Percentiles rank a stretch among this genome's conserved stretches.
Evolutionary conservation across 257 asterid genomes (phyloP).

Genomic region (Solanum neorickii): DNA sequence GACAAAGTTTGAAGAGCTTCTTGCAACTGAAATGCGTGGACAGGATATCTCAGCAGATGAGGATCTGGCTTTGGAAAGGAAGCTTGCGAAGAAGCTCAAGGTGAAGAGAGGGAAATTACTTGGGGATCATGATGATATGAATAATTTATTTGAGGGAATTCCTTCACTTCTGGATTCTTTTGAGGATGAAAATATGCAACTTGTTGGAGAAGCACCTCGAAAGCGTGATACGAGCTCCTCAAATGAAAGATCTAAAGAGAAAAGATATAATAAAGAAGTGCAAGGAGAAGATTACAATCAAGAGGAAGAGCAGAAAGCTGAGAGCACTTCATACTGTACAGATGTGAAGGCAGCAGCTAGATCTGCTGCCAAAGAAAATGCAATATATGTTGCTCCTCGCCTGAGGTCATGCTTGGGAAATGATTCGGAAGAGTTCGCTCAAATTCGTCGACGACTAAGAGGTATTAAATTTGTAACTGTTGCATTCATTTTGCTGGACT

Average conservation of each 20-base stretch:
- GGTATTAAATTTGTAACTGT: constrained; percentile 24
- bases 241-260: neutral
- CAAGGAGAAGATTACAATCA: neutral
- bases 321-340: constrained; percentile 12
- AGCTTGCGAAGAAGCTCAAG: constrained; percentile 81
- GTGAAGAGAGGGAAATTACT: constrained; percentile 55
- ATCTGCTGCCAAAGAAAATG: constrained; percentile 7
- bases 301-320: constrained; percentile 16
- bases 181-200: constrained; percentile 6
- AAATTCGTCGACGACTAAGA: constrained; percentile 55
- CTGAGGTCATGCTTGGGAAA: constrained; percentile 36
- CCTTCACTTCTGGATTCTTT: constrained; percentile 23
- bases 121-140: constrained; percentile 47
- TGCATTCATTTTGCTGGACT: neutral
- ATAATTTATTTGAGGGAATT: constrained; percentile 40
- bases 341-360: constrained; percentile 11
- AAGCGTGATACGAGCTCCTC: constrained; percentile 2
- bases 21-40: constrained; percentile 19
- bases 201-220: neutral
- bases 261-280: constrained; percentile 6
- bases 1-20: constrained; percentile 30
- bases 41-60: constrained; percentile 21
- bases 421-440: constrained; percentile 65
- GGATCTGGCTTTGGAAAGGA: constrained; percentile 47
- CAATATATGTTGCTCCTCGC: constrained; percentile 65